Base-by-base conservation (phyloP, 768 basidiomycete species). In the Mycena amicta region DNA sequence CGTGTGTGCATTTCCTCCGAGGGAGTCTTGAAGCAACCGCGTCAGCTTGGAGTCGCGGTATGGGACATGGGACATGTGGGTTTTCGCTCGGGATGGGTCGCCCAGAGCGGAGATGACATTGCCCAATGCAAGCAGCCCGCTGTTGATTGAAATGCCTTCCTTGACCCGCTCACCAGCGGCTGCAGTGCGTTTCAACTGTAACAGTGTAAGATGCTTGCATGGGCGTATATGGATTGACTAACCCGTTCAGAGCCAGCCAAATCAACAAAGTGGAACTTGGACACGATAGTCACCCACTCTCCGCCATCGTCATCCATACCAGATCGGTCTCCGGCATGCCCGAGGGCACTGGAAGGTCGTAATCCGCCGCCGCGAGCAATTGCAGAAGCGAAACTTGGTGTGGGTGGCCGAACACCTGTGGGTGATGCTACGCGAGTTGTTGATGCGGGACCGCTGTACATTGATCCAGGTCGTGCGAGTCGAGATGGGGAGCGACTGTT, bases 11-110 rank as follows among this genome's bases (percentile, higher is more conserved):
- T 98, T 99, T 45, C 97, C 97, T 33, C 97, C 97, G 12, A 99
- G 84, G 11, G 94, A 96, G 72, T 98, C 95, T 87, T 97, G 94
- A 3, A 97, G 78, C 46, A 97, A 83, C 33, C 96, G 90, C 4
- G 96, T 98, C 66, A 98, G 89, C 73, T 98, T 99, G 13, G 95
- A 98, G 74, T 98, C 97, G 50, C 97, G 93, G 72, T 99, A 99
- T 12, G 97, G 97, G 57, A 99, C 82, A 74, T 99, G 94, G 18
- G 87, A 88, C 23, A 90, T 91, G 67, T 92, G 80, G 20, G 90
- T 86, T 71, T 92, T 92, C 33, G 89, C 87, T 52, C 92, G 86
- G 40, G 90, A 80, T 28, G 96, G 96, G 74, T 98, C 96, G 5
- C 93, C 96, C 20, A 98, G 87, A 0, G 95, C 94, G 60, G 96